These are phyloP conservation scores for Cladophialophora carrionii DNA, from an alignment of 2,329 filamentous ascomycete genomes.

Conservation along the genomic window DNA sequence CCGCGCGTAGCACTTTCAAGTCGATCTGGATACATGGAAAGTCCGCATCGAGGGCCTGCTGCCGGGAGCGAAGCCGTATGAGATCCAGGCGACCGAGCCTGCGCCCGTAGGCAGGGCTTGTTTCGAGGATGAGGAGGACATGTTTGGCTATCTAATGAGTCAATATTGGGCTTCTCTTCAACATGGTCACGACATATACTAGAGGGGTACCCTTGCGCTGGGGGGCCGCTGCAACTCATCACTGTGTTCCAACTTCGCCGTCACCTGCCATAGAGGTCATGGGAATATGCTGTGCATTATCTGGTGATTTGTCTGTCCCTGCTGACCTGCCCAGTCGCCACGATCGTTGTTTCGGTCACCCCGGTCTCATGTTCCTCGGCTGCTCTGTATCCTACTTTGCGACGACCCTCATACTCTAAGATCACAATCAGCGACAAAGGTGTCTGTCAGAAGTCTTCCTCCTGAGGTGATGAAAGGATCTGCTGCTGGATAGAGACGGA, in stretches of 20 bases:
- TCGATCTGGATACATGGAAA: conserved; percentile 17
- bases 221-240: not conserved
- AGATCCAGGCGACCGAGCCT: conserved; percentile 9
- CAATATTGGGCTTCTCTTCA: conserved; percentile 8
- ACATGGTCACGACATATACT: not conserved
- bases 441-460: not conserved
- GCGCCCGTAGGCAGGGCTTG: not conserved
- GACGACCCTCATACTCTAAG: not conserved
- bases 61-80: not conserved
- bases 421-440: not conserved
- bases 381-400: not conserved
- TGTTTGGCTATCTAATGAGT: conserved; percentile 13
- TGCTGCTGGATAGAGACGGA: not conserved
- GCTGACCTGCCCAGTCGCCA: not conserved
- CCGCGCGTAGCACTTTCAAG: not conserved
- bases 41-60: conserved; percentile 12
- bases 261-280: not conserved
- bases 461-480: not conserved
- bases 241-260: not conserved
- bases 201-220: not conserved
- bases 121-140: conserved; percentile 13
- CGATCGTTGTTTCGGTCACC: not conserved
- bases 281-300: not conserved
- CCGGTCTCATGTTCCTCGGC: not conserved
- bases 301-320: not conserved